Evolutionary conservation across 2,329 filamentous ascomycete species (phyloP).

Genomic region (Ceratocystiopsis brevicomis): DNA sequence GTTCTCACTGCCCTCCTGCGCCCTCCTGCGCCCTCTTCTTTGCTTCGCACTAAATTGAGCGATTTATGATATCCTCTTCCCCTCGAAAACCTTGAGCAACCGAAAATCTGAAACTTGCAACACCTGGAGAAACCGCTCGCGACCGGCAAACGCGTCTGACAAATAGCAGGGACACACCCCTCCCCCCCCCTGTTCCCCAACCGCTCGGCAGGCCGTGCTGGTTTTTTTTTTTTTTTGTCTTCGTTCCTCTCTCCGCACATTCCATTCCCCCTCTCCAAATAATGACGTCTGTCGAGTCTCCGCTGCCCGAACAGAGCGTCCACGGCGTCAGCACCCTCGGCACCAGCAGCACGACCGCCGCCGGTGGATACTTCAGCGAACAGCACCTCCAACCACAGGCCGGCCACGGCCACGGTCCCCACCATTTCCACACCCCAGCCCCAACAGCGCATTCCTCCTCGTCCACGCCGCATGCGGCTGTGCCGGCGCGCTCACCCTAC

Average conservation of each 20-base stretch:
- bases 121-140: too few relatives aligned
- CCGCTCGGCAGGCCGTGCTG: not conserved
- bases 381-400: not conserved
- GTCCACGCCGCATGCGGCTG: not conserved
- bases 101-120: too few relatives aligned
- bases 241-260: not conserved
- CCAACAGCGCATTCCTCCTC: not conserved
- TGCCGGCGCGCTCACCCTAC: slow-evolving; percentile 6
- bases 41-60: too few relatives aligned
- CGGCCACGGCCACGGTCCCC: not conserved
- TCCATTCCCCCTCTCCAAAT: not conserved
- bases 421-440: not conserved
- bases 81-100: too few relatives aligned
- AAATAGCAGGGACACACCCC: too few relatives aligned
- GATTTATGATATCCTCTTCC: too few relatives aligned
- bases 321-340: not conserved
- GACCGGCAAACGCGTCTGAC: too few relatives aligned
- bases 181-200: too few relatives aligned
- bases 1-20: not conserved
- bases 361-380: not conserved
- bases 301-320: not conserved
- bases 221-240: not conserved
- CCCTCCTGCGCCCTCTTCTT: too few relatives aligned
- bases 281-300: not conserved
- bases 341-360: too few relatives aligned